Evolutionary conservation across 164 flowering plant genomes (phyloP), one percentile per base, ranked within the genome.

Genomic region (Echeveria elegans): DNA sequence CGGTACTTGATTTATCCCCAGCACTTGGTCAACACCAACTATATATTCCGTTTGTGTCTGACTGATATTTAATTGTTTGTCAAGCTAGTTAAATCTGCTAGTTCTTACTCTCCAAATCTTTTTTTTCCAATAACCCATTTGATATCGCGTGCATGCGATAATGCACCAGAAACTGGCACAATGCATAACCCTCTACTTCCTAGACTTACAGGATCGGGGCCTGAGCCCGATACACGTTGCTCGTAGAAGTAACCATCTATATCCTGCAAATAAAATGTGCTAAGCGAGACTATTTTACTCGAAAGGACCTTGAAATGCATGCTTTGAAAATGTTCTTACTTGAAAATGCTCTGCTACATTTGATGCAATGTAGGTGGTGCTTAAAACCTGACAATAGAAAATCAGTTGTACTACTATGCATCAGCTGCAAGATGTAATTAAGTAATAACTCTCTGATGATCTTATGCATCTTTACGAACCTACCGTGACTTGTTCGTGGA

Each of bases 401-500:
- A 63, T 62, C 41, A 63, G 45, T 36, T 4, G 24, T n/a, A 4
- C n/a, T n/a, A n/a, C n/a, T n/a, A n/a, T n/a, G n/a, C n/a, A n/a
- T n/a, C n/a, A n/a, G n/a, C n/a, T n/a, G n/a, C n/a, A 37, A 37
- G 8, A 37, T 14, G 34, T 4, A 63, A n/a, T n/a, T n/a, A n/a
- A 48, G 24, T 31, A 2, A 32, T 15, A 63, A 63, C 24, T 19
- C 26, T 63, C 41, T 16, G 65, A 32, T 37, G 37, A n/a, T n/a
- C n/a, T 30, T 5, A 10, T 52, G 9, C 8, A 2, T 2, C 10
- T 41, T 12, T 34, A 32, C 31, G 40, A 62, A 58, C 26, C 74
- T 72, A 81, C 87, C 85, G 81, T 81, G 77, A 83, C 76, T 78
- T 83, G 87, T 72, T 76, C 74, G 69, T 83, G 85, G 66, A 83